Evolutionary conservation across 306 rosid genomes (phyloP).

Genomic region (Vigna angularis): DNA sequence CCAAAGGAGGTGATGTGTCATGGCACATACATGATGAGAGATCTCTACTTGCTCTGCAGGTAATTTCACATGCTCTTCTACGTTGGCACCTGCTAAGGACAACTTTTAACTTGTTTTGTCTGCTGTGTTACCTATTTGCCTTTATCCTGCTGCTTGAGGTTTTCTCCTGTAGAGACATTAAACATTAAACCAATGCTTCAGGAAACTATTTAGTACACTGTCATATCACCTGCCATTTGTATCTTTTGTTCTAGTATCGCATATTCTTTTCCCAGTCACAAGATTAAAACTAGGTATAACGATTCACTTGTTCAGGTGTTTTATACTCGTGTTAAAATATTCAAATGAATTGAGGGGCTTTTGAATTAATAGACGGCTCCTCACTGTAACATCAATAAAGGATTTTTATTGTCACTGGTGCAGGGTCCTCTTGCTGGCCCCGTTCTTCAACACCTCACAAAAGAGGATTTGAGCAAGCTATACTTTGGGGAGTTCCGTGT

Average conservation of each 20-base stretch:
- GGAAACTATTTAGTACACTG: neutral
- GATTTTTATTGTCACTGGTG: constrained; percentile 39
- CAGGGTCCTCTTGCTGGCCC: constrained; percentile 98
- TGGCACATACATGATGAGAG: constrained; percentile 99
- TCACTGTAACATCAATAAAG: constrained; percentile 8
- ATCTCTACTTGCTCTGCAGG: constrained; percentile 94
- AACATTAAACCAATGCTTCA: neutral
- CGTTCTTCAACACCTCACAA: constrained; percentile 86
- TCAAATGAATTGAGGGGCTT: constrained; percentile 12
- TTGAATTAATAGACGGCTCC: constrained; percentile 21
- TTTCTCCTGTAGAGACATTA: constrained; percentile 5
- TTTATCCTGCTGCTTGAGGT: constrained; percentile 13
- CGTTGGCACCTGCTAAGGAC: constrained; percentile 35
- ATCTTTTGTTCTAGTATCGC: constrained; percentile 2
- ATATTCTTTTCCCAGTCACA: constrained; percentile 10
- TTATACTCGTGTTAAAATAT: constrained; percentile 3
- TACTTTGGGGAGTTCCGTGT: constrained; percentile 83
- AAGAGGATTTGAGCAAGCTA: constrained; percentile 85
- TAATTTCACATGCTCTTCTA: constrained; percentile 37
- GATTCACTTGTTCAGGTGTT: constrained; percentile 27
- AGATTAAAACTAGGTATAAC: neutral
- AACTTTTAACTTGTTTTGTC: constrained; percentile 23
- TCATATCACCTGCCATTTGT: constrained; percentile 2
- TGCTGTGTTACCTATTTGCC: constrained; percentile 12
- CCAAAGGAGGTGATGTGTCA: constrained; percentile 95